These are phyloP conservation scores for Eucalyptus erythrocorys DNA, from an alignment of 345 rosid genomes.

Conservation along the genomic window DNA sequence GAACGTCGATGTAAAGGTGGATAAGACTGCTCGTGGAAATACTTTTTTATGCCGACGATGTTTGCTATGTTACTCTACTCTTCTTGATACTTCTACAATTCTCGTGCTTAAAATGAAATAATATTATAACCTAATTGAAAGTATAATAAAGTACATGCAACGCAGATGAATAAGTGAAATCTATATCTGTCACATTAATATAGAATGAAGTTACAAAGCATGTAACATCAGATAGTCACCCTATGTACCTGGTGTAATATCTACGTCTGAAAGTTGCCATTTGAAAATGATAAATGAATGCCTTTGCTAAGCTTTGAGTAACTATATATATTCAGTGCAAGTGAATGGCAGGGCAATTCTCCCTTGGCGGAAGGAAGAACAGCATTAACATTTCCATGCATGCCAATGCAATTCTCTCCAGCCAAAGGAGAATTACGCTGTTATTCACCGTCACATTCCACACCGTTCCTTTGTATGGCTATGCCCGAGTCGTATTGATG, in stretches of 20 bases:
- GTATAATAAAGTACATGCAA: background rate
- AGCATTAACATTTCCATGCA: background rate
- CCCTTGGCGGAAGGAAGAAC: background rate
- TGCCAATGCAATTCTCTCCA: background rate
- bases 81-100: background rate
- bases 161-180: background rate
- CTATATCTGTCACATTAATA: background rate
- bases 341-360: constrained; percentile 4
- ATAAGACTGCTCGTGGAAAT: background rate
- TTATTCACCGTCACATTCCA: background rate
- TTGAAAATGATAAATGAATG: background rate
- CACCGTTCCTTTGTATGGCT: background rate
- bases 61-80: background rate
- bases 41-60: rapidly evolving
- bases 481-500: background rate
- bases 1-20: background rate
- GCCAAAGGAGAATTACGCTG: background rate
- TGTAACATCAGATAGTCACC: background rate
- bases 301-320: background rate
- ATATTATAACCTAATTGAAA: background rate
- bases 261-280: background rate
- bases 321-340: background rate
- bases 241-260: background rate
- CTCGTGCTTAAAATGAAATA: background rate
- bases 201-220: background rate